phyloP scores from a whole-genome alignment of 371 early-diverging fungal species.

The Conidiobolus incongruus region DNA sequence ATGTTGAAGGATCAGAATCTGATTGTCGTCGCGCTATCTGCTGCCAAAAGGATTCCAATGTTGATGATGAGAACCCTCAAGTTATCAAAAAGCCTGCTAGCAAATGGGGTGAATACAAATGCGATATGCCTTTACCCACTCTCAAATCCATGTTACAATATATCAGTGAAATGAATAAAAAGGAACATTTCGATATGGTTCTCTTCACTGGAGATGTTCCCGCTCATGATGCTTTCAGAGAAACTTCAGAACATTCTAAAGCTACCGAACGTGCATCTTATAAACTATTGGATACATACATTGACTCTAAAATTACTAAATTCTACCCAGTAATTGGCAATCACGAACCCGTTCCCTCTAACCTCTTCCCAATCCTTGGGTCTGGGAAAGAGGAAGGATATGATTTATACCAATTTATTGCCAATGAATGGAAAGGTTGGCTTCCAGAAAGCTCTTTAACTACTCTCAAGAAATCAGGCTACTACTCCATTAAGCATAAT shows the following conservation, averaged over 20 bases:
- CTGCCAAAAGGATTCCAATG: conserved; percentile 7
- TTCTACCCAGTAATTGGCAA: conserved; percentile 15
- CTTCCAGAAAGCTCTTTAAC: not conserved
- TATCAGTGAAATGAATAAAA: conserved; percentile 13
- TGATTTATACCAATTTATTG: not conserved
- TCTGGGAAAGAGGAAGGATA: not conserved
- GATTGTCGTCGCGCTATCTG: conserved; percentile 9
- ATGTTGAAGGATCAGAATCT: conserved; percentile 3
- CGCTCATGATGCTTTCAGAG: conserved; percentile 30
- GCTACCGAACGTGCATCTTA: conserved; percentile 7
- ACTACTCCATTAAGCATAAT: conserved; percentile 5
- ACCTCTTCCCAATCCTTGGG: conserved; percentile 5
- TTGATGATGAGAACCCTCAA: not conserved
- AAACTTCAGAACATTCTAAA: conserved; percentile 18
- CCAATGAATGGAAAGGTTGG: conserved; percentile 9
- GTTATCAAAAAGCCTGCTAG: conserved; percentile 6
- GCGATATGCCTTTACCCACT: conserved; percentile 16
- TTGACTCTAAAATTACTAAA: conserved; percentile 8
- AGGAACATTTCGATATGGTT: conserved; percentile 18
- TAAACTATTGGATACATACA: not conserved
- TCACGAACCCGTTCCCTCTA: conserved; percentile 7
- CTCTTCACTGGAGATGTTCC: conserved; percentile 36
- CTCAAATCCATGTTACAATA: conserved; percentile 15
- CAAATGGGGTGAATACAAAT: conserved; percentile 9
- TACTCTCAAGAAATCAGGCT: conserved; percentile 3